Percentiles rank a stretch among this genome's conserved stretches.
Conservation (phyloP, 192 early-diverging fungal species). For the Coemansia sp. region DNA sequence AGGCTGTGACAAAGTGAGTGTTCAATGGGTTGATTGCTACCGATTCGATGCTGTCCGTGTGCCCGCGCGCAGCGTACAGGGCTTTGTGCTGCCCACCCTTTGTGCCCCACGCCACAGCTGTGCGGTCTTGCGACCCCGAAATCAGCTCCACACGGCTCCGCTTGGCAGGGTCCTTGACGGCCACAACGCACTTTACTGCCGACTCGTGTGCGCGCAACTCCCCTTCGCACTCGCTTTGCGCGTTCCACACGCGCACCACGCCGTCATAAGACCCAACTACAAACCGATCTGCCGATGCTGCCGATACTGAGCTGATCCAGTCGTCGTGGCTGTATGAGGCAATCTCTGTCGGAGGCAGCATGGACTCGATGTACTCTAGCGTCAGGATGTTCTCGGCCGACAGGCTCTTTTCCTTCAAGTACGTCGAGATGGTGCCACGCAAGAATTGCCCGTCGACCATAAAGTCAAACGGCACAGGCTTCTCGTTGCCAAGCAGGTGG, state of each 20-base stretch:
- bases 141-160: conserved; percentile 50
- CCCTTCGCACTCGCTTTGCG: conserved; percentile 64
- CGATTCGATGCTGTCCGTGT: conserved; percentile 77
- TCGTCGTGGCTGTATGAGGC: conserved; percentile 88
- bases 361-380: conserved; percentile 90
- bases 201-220: conserved; percentile 68
- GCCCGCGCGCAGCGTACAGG: conserved; percentile 73
- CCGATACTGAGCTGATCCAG: conserved; percentile 81
- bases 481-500: conserved; percentile 67
- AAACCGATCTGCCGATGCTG: conserved; percentile 40
- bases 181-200: conserved; percentile 74
- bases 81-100: conserved; percentile 42
- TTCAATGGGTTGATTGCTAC: conserved; percentile 60
- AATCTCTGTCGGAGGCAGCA: conserved; percentile 78
- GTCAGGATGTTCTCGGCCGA: conserved; percentile 76
- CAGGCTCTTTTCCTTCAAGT: conserved; percentile 61
- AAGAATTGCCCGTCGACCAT: conserved; percentile 90
- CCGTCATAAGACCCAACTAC: conserved; percentile 85
- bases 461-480: conserved; percentile 88
- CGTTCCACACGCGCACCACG: conserved; percentile 79
- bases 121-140: conserved; percentile 66
- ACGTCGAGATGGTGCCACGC: conserved; percentile 68
- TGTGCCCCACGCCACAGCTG: conserved; percentile 65
- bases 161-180: conserved; percentile 46
- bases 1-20: conserved; percentile 60